Base-by-base conservation (phyloP, 2,329 filamentous ascomycete genomes). In the Epichloe typhina region DNA sequence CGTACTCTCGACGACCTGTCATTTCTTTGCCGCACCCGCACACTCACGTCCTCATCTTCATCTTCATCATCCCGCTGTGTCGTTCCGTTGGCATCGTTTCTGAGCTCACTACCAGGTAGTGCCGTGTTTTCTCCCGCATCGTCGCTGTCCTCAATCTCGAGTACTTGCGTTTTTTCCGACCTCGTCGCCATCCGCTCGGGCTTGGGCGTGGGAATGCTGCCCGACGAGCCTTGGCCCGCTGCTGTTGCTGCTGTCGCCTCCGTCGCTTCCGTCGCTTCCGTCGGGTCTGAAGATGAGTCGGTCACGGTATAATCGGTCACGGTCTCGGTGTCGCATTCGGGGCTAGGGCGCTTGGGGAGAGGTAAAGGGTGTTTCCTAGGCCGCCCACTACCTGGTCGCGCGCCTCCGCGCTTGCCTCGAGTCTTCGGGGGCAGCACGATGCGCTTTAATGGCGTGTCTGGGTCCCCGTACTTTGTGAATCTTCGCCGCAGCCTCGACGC, bases 311-410 rank as follows among this genome's bases (percentile, higher is more conserved):
- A 31, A 31, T 31, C 31, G 1, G 31, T 31, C 31, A 31, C 31
- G 9, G 31, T 31, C 8, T 31, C 31, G 8, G 31, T 31, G 31
- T 31, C 31, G 31, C 31, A 9, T 31, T 8, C 31, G 31, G 31
- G 9, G 31, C 8, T 31, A 0, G 31, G 31, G 31, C 31, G 39
- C 35, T 56, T 53, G 23, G 53, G 49, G 12, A 44, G 43, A 33
- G 54, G 55, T 35, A 62, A 62, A 35, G 64, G 65, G 39, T 69
- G 64, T 56, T 68, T 69, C 57, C 66, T 66, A 59, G 66, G 66
- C 44, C 66, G 60, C 31, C 66, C 66, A 52, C 66, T 69, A 11
- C 66, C 66, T 5, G 66, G 66, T 44, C 66, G 61, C 33, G 66
- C 66, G 7, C 66, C 66, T 35, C 66, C 66, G 40, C 66, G 61